phyloP scores from a whole-genome alignment of 2,329 filamentous ascomycete species.

The Sporothrix schenckii region DNA sequence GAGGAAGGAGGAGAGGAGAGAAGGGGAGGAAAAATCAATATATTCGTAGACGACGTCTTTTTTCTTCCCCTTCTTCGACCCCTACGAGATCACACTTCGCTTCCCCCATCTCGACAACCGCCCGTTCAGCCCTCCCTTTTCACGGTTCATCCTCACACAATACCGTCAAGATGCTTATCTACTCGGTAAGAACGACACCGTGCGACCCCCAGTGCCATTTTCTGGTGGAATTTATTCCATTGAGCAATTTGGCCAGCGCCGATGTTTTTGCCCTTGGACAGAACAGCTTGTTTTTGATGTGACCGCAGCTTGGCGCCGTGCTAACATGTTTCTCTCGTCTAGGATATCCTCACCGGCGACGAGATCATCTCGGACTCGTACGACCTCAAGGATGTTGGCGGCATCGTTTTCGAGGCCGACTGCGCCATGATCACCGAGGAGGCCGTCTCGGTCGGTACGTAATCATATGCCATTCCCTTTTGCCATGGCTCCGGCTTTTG shows the following conservation, averaged over 20 bases:
- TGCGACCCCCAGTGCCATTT: neutral
- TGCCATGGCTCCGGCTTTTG: neutral
- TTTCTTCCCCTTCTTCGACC: conserved; percentile 26
- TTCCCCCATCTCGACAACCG: neutral
- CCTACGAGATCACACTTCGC: neutral
- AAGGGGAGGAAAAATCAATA: conserved; percentile 24
- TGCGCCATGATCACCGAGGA: conserved; percentile 86
- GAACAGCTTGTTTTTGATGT: neutral
- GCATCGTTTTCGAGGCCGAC: conserved; percentile 84
- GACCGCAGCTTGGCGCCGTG: neutral
- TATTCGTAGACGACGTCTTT: conserved; percentile 14
- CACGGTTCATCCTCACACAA: conserved; percentile 34
- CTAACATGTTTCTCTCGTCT: conserved; percentile 29
- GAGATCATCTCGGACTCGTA: conserved; percentile 98
- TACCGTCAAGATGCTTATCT: conserved; percentile 72
- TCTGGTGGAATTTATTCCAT: neutral
- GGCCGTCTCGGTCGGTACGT: conserved; percentile 71
- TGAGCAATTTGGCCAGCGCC: neutral
- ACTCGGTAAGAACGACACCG: conserved; percentile 56
- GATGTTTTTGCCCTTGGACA: neutral
- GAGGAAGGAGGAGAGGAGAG: neutral
- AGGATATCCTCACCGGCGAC: conserved; percentile 89
- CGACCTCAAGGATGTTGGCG: conserved; percentile 77
- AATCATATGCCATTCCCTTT: neutral
- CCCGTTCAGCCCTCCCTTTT: conserved; percentile 10